Conservation (phyloP, 2,329 filamentous ascomycete species). For the Ophiobolus disseminans region DNA sequence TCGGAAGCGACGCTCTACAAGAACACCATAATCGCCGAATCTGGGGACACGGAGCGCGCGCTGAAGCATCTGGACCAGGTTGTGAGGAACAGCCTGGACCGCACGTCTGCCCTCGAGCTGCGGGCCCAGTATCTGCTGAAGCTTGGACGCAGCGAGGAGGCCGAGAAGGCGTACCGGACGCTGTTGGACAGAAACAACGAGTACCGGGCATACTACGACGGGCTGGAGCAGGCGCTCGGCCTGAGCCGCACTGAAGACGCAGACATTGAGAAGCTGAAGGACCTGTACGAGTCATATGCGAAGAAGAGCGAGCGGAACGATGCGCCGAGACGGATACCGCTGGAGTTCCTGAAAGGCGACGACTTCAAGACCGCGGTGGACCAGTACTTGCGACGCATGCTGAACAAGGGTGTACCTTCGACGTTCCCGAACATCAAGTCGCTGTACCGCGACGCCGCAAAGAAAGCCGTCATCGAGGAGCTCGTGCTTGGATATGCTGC, state of each 20-base stretch:
- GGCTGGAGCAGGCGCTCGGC: slow-evolving; percentile 72
- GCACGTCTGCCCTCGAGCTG: slow-evolving; percentile 82
- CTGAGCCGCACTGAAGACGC: slow-evolving; percentile 67
- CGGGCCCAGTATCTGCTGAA: slow-evolving; percentile 83
- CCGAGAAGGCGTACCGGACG: slow-evolving; percentile 78
- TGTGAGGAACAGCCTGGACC: slow-evolving; percentile 80
- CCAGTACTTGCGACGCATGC: slow-evolving; percentile 80
- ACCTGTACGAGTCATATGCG: slow-evolving; percentile 82
- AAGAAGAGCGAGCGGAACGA: slow-evolving; percentile 83
- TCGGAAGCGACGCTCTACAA: slow-evolving; percentile 95
- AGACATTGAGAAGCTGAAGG: slow-evolving; percentile 73
- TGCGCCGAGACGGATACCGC: slow-evolving; percentile 81
- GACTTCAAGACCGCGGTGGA: slow-evolving; percentile 81
- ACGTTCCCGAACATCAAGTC: slow-evolving; percentile 97
- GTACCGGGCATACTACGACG: slow-evolving; percentile 83
- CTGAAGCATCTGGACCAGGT: slow-evolving; percentile 83
- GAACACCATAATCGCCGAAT: slow-evolving; percentile 91
- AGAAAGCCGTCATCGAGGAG: slow-evolving; percentile 77
- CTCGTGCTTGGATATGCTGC: slow-evolving; percentile 81
- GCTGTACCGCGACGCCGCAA: slow-evolving; percentile 78
- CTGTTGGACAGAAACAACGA: slow-evolving; percentile 89
- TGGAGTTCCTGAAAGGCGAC: slow-evolving; percentile 85
- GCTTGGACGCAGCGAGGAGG: slow-evolving; percentile 79
- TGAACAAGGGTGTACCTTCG: slow-evolving; percentile 91
- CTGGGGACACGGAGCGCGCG: slow-evolving; percentile 81